phyloP scores from a whole-genome alignment of 768 basidiomycete genomes.

The Tricholoma matsutake region DNA sequence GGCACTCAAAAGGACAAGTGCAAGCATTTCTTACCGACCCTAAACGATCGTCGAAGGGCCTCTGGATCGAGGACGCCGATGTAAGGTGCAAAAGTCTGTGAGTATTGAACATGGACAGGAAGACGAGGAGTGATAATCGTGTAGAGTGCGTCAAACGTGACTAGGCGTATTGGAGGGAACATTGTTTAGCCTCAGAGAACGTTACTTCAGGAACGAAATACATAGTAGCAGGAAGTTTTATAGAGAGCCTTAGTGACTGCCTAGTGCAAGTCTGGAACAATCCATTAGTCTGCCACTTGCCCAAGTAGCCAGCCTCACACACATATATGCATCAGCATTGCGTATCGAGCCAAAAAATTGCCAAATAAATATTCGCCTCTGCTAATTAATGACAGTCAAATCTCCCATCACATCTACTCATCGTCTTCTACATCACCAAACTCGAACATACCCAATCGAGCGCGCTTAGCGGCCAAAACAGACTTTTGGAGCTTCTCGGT shows the following conservation, averaged over 20 bases:
- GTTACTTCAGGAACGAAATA: no score
- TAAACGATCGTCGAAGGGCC: constrained; percentile 56
- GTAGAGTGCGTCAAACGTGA: constrained; percentile 77
- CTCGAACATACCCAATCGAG: constrained; percentile 83
- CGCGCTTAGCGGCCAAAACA: constrained; percentile 62
- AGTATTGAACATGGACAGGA: constrained; percentile 66
- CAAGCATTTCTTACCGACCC: constrained; percentile 39
- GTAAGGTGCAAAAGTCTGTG: constrained; percentile 63
- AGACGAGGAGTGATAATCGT: constrained; percentile 69
- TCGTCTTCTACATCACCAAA: constrained; percentile 91
- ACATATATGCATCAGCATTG: no score
- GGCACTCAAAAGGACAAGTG: background rate
- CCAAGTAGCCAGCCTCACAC: no score
- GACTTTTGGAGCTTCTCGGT: constrained; percentile 62
- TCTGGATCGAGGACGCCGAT: constrained; percentile 58
- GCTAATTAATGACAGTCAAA: background rate
- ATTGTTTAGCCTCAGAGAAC: background rate
- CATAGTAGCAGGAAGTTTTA: no score
- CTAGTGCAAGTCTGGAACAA: no score
- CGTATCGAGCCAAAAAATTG: no score
- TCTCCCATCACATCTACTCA: constrained; percentile 36
- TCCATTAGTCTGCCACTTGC: no score
- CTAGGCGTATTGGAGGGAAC: constrained; percentile 44
- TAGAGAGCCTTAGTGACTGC: no score
- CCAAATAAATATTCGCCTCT: background rate